Conservation (phyloP, 2,329 filamentous ascomycete genomes). For the Alternaria sp. region DNA sequence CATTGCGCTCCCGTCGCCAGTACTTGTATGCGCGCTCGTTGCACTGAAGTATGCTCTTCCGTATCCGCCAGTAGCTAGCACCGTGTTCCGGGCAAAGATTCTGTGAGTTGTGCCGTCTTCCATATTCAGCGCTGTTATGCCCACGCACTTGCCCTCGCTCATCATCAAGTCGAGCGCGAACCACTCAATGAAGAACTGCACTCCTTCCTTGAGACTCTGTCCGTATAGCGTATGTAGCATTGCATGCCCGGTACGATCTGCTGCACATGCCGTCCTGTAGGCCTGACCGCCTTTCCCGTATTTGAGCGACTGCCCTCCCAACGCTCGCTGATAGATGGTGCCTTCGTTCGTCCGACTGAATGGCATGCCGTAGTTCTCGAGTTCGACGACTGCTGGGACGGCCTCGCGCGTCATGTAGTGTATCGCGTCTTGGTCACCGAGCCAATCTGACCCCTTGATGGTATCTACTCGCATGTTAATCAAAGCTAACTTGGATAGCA, state of each 20-base stretch:
- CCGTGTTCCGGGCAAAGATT: conserved; percentile 57
- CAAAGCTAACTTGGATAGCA: background rate
- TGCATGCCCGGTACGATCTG: conserved; percentile 58
- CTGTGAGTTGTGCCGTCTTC: conserved; percentile 59
- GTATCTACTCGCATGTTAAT: background rate
- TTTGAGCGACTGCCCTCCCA: conserved; percentile 56
- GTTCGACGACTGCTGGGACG: conserved; percentile 60
- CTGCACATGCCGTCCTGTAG: conserved; percentile 55
- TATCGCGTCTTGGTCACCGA: conserved; percentile 66
- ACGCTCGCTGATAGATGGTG: conserved; percentile 56
- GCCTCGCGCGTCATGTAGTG: conserved; percentile 67
- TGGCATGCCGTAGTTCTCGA: conserved; percentile 63
- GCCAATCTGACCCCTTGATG: conserved; percentile 64
- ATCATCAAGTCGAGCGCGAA: conserved; percentile 59
- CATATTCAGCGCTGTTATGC: conserved; percentile 56
- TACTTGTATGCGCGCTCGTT: conserved; percentile 58
- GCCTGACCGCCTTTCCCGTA: conserved; percentile 59
- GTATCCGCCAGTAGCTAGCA: conserved; percentile 58
- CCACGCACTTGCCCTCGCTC: conserved; percentile 56
- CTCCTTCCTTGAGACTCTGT: conserved; percentile 56
- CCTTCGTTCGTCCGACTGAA: conserved; percentile 58
- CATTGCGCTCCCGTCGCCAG: conserved; percentile 60
- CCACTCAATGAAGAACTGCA: conserved; percentile 60
- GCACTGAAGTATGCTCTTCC: conserved; percentile 60
- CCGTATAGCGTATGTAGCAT: conserved; percentile 60